Percentiles rank a stretch among this genome's conserved stretches.
Conservation (phyloP, 2,329 filamentous ascomycete species). For the Daldinia sp. region DNA sequence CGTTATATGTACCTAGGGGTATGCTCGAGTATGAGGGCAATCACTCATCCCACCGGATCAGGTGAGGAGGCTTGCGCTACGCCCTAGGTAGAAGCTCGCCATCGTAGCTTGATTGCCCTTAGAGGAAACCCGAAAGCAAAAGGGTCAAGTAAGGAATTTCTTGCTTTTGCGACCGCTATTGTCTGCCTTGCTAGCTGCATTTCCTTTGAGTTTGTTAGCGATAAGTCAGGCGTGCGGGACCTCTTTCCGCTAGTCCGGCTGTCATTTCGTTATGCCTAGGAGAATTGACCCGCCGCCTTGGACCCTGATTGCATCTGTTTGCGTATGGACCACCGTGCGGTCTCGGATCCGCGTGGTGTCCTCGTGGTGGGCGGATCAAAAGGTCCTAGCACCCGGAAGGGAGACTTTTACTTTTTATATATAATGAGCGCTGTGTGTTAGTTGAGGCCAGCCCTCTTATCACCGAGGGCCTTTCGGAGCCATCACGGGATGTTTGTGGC, state of each 20-base stretch:
- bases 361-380: conserved; percentile 14
- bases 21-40: not conserved
- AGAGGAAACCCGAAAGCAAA: too few relatives aligned
- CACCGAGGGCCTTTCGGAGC: not conserved
- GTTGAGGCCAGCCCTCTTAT: not conserved
- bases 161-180: conserved; percentile 28
- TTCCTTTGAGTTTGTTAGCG: conserved; percentile 1
- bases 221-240: conserved; percentile 12
- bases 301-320: conserved; percentile 14
- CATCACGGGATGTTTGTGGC: conserved; percentile 21
- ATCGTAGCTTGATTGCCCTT: too few relatives aligned
- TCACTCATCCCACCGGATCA: not conserved
- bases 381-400: conserved; percentile 11
- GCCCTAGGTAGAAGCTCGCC: not conserved
- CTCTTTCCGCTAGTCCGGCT: conserved; percentile 11
- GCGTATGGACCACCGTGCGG: not conserved
- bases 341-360: conserved; percentile 8
- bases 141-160: not conserved
- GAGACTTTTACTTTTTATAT: conserved; percentile 20
- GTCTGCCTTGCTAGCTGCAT: conserved; percentile 6
- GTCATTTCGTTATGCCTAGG: not conserved
- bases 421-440: not conserved
- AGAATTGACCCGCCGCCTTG: conserved; percentile 17
- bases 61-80: not conserved
- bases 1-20: not conserved